Evolutionary conservation across 331 rosid species (phyloP).

Genomic region (Prunus yedoensis): DNA sequence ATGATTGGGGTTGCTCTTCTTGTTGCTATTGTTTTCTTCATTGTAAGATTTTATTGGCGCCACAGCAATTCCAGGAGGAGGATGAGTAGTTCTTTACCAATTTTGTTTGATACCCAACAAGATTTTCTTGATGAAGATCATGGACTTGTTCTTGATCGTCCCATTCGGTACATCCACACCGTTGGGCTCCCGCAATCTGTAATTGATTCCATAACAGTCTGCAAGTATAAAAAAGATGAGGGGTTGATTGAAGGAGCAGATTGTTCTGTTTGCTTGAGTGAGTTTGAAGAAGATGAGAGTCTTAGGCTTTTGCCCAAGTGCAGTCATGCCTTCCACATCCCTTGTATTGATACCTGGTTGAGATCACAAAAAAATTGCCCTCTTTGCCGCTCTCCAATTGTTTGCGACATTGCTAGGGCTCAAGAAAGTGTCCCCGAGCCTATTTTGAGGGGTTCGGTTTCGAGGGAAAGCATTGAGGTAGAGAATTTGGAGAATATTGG

Average conservation of each 20-base stretch:
- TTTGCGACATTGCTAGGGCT: conserved; percentile 20
- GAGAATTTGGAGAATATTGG: conserved; percentile 29
- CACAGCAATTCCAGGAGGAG: conserved; percentile 24
- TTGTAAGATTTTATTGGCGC: conserved; percentile 19
- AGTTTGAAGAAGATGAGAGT: conserved; percentile 65
- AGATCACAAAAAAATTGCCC: conserved; percentile 72
- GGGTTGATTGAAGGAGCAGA: conserved; percentile 66
- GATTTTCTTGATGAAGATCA: conserved; percentile 41
- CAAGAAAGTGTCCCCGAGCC: conserved; percentile 20
- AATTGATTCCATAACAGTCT: conserved; percentile 64
- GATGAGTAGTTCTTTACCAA: conserved; percentile 9
- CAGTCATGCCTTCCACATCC: conserved; percentile 71
- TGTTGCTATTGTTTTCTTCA: neutral
- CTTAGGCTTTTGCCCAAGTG: conserved; percentile 76
- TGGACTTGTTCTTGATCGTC: conserved; percentile 34
- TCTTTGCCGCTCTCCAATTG: conserved; percentile 70
- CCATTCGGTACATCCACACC: conserved; percentile 55
- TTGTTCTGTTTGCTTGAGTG: conserved; percentile 76
- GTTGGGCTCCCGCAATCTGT: conserved; percentile 54
- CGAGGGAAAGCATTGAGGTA: conserved; percentile 16
- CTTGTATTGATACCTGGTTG: conserved; percentile 84
- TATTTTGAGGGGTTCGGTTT: conserved; percentile 11
- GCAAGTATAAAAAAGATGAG: conserved; percentile 50
- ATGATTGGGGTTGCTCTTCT: conserved; percentile 18
- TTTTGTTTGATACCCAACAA: conserved; percentile 37